Base-by-base conservation (phyloP, 768 basidiomycete species). In the Leccinum broughii region DNA sequence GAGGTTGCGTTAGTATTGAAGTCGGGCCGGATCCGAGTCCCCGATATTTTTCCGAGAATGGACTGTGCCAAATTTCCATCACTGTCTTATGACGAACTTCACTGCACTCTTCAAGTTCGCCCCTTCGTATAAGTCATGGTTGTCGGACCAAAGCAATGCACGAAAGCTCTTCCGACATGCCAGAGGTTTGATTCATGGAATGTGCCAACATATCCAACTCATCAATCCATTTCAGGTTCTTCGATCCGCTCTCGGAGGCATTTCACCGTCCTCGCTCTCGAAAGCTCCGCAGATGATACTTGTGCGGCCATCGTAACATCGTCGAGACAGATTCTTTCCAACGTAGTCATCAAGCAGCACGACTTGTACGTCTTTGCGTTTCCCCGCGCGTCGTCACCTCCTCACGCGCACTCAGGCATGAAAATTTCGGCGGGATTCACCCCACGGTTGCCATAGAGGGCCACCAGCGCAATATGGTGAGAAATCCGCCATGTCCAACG, bases 261-360 rank as follows among this genome's bases (percentile, higher is more conserved):
- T 15, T 86, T 91, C 68, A 89, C 84, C 1, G 85, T 92, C 14
- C 81, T 92, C 8, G 89, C 85, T 8, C 68, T 96, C 39, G 95
- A 97, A 74, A 88, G 89, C 2, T 95, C 93, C 13, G 93, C 94
- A 14, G 96, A 99, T 72, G 97, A 98, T 70, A 92, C 94, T 1
- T 96, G 94, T 66, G 93, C 88, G 15, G 90, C 95, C 1, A 80
- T 98, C 54, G 89, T 99, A 37, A 83, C 84, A 20, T 90, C 88
- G 1, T 77, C 83, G 8, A 82, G 85, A 20, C 68, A 79, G 68
- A 80, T 98, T 44, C 84, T 91, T 56, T 88, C 93, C 3, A 96
- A 95, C 71, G 83, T 98, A 5, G 88, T 98, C 61, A 76, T 92
- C 41, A 92, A 90, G 69, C 95, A 98, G 69, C 82, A 91, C 62